These are phyloP conservation scores for Rhizopus delemar DNA, from an alignment of 371 early-diverging fungal genomes.

Conservation along the genomic window DNA sequence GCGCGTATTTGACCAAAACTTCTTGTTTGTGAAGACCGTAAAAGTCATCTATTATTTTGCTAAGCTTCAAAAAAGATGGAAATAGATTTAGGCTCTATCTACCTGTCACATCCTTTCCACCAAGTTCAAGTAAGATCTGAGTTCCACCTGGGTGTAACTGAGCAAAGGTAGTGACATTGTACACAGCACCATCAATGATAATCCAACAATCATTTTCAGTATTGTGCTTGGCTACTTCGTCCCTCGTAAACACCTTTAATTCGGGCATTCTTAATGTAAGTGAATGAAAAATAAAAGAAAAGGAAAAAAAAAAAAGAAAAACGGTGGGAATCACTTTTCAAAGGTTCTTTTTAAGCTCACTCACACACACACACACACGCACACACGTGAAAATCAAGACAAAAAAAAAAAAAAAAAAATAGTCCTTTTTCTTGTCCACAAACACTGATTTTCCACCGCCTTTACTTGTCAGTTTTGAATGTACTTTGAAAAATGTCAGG, in stretches of 20 bases:
- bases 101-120: slow-evolving; percentile 81
- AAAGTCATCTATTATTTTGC: slow-evolving; percentile 23
- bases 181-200: slow-evolving; percentile 81
- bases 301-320: slow-evolving; percentile 6
- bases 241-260: slow-evolving; percentile 57
- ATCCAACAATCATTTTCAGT: slow-evolving; percentile 86
- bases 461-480: no score
- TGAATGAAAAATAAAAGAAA: slow-evolving; percentile 6
- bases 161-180: slow-evolving; percentile 86
- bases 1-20: slow-evolving; percentile 57
- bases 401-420: no score
- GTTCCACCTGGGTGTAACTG: slow-evolving; percentile 91
- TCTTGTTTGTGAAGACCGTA: slow-evolving; percentile 72
- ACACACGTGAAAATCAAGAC: not conserved
- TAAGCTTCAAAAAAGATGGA: not conserved
- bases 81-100: not conserved
- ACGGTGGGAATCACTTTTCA: not conserved
- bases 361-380: not conserved
- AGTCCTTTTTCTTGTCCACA: no score
- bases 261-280: slow-evolving; percentile 34
- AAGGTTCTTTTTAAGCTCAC: not conserved
- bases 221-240: slow-evolving; percentile 82
- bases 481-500: no score
- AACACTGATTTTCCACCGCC: no score
- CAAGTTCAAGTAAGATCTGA: slow-evolving; percentile 62